Conservation (phyloP, 257 asterid genomes). For the Cynanchum wilfordii region DNA sequence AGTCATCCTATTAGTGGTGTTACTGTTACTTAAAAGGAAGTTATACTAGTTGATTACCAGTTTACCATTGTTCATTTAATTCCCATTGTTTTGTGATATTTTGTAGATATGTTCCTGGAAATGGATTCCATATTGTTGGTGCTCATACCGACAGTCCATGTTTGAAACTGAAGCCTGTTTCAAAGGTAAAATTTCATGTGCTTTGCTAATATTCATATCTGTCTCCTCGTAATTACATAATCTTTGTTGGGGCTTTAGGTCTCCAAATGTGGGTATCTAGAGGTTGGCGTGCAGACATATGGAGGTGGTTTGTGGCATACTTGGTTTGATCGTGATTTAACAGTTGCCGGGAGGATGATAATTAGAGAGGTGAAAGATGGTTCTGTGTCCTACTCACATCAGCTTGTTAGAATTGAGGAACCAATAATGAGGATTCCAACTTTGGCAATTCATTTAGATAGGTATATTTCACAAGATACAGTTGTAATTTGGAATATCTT, state of each 20-base stretch:
- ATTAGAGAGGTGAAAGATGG: conserved; percentile 58
- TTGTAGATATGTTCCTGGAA: conserved; percentile 75
- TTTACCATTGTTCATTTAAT: not conserved
- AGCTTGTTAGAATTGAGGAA: conserved; percentile 68
- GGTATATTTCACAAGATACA: conserved; percentile 35
- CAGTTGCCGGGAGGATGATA: conserved; percentile 86
- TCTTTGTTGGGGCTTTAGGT: conserved; percentile 38
- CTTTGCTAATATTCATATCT: not conserved
- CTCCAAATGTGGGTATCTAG: conserved; percentile 77
- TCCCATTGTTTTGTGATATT: not conserved
- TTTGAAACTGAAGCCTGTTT: conserved; percentile 70
- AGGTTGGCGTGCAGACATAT: conserved; percentile 93
- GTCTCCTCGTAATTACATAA: not conserved
- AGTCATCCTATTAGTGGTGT: not conserved
- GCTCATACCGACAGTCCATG: conserved; percentile 99
- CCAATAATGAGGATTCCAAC: conserved; percentile 97
- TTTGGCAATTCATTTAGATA: conserved; percentile 91
- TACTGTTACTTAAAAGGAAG: not conserved
- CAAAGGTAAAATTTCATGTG: conserved; percentile 48
- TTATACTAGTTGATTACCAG: not conserved
- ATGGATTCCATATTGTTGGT: conserved; percentile 77
- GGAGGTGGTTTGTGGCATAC: conserved; percentile 99
- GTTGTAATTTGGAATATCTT: not conserved
- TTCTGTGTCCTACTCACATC: conserved; percentile 52
- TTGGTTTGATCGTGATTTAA: conserved; percentile 95